These are phyloP conservation scores for Phlyctochytrium arcticum DNA, from an alignment of 192 early-diverging fungal species.

Conservation along the genomic window DNA sequence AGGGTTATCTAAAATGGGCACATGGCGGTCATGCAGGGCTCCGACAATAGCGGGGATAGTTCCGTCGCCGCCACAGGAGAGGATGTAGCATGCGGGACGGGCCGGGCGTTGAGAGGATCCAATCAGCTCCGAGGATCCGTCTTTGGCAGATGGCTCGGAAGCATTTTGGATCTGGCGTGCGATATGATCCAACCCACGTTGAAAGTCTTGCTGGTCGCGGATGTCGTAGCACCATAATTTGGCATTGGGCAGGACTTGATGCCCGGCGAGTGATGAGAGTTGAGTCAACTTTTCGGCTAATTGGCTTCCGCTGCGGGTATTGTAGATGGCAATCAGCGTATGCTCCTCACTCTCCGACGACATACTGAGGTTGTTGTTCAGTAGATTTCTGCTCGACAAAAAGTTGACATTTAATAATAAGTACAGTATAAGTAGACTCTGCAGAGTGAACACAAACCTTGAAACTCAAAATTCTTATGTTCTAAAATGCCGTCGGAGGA, in stretches of 20 bases:
- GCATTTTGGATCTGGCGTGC: background rate
- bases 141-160: background rate
- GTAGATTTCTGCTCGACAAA: too few relatives aligned
- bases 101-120: background rate
- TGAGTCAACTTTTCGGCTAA: background rate
- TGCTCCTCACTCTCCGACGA: background rate
- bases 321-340: slow-evolving; percentile 10
- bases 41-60: background rate
- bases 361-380: too few relatives aligned
- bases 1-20: background rate
- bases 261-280: background rate
- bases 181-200: background rate
- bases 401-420: too few relatives aligned
- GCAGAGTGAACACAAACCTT: too few relatives aligned
- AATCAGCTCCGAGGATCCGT: background rate
- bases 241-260: background rate
- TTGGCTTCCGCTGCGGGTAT: background rate
- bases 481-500: too few relatives aligned
- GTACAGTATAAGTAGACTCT: too few relatives aligned
- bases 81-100: background rate
- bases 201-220: background rate
- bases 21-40: slow-evolving; percentile 1
- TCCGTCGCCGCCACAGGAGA: slow-evolving; percentile 17
- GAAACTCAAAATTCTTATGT: too few relatives aligned
- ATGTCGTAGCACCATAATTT: slow-evolving; percentile 7